Base-by-base conservation (phyloP, 176 grass and related monocot species). In the Oryza meyeriana region DNA sequence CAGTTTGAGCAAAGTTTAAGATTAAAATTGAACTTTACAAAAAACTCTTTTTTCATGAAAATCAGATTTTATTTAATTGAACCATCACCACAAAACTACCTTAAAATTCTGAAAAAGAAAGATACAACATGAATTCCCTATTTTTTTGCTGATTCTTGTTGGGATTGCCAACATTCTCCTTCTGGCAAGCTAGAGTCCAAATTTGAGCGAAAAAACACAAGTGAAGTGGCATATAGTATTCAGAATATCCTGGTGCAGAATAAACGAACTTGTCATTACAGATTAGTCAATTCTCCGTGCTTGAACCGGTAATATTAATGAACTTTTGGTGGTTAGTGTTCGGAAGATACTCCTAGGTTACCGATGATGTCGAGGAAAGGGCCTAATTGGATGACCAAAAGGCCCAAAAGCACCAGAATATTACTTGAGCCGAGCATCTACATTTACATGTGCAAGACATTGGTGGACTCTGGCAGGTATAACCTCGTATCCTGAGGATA, bases 321-420 rank as follows among this genome's bases (percentile, higher is more conserved):
- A n/a, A 45, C 16, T 8, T 32, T 52, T 79, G 84, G 17, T 66
- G 58, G 9, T 31, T 66, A 86, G 68, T 13, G 58, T 79, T 73
- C 52, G 76, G 30, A 73, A 85, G 67, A 31, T 35, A 12, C 35
- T 41, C 10, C 50, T 70, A 70, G 27, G 58, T 73, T 13, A 1
- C 58, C 67, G 84, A 52, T 79, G 68, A 86, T 79, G n/a, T 61
- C 83, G 66, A 79, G 66, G 66, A 40, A 72, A 47, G 24, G 0
- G 20, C 24, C 7, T 61, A 41, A 25, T 32, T 59, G 31, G 28
- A 58, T 59, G 38, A 4, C 14, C 0, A 16, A 67, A 39, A 36
- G 29, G 5, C 5, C 47, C 4, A 17, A 20, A 48, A 55, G 50
- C 3, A 4, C 10, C 27, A 40, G 14, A 72, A 72, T 33, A 78